Evolutionary conservation across 345 rosid genomes (phyloP), one percentile per base, ranked within the genome.

Genomic region (Brassica cretica): DNA sequence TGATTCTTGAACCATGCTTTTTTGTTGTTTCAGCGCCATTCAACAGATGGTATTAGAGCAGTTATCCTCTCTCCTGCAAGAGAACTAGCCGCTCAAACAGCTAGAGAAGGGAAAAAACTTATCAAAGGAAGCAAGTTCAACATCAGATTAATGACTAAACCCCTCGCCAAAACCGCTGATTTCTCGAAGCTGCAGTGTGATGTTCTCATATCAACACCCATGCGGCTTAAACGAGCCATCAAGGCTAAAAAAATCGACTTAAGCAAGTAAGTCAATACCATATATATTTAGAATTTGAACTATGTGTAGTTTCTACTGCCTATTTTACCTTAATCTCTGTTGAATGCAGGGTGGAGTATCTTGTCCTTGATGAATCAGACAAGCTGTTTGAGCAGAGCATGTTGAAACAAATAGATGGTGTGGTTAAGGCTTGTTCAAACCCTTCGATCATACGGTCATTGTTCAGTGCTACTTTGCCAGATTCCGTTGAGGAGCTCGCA

Each of bases 381-480:
- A 95, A 95, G 85, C 86, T 95, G n/a, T 95, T 95, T 76, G 98
- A 95, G 85, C 90, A 84, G 68, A 90, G 94, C 84, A 80, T 95
- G 78, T 71, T 95, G 62, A 88, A 90, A 88, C 94, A 95, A 86
- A 93, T 91, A 8, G 99, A 95, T 84, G 82, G 80, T 73, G 95
- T 95, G 78, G 96, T 93, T 9, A 90, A 93, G 85, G 94, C 96
- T 53, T 93, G 99, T 76, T 87, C 98, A 14, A 93, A 95, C 72
- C 98, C 98, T 74, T 88, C 93, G 60, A 85, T 95, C 77, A 55
- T 85, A 80, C 93, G 96, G 12, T 87, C 97, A 49, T 71, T 95
- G 78, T 95, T 95, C 82, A 95, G 98, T 91, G 99, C 99, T 75
- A 95, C 99, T 39, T 82, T 95, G 49, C 99, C 99, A 5, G 99